Percentiles rank a stretch among this genome's conserved stretches.
phyloP scores from a whole-genome alignment of 805 yeast genomes.

The Debaryomyces hansenii region DNA sequence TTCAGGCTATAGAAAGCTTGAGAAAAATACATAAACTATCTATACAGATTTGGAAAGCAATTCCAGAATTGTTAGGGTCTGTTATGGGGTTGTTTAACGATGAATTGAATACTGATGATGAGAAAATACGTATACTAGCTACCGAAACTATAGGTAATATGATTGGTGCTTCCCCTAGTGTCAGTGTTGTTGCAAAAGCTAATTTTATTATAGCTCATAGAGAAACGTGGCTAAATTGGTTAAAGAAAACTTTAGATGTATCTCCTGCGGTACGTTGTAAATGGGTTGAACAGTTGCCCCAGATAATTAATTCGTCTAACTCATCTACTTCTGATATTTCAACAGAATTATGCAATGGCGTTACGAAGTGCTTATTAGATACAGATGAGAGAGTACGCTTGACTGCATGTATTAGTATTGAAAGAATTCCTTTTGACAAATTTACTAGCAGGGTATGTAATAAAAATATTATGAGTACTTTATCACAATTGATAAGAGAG shows the following conservation, averaged over 20 bases:
- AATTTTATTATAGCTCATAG: conserved; percentile 60
- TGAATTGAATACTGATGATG: conserved; percentile 73
- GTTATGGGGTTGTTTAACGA: conserved; percentile 79
- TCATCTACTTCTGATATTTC: conserved; percentile 52
- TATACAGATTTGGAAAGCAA: conserved; percentile 70
- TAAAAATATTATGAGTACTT: conserved; percentile 48
- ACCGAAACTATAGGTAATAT: conserved; percentile 73
- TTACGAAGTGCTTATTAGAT: conserved; percentile 71
- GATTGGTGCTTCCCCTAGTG: conserved; percentile 31
- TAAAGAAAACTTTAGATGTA: conserved; percentile 70
- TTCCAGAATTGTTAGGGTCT: conserved; percentile 72
- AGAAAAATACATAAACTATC: conserved; percentile 63
- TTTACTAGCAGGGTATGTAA: conserved; percentile 51
- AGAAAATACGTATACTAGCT: conserved; percentile 61
- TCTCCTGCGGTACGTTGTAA: conserved; percentile 60
- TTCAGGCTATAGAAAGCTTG: conserved; percentile 41
- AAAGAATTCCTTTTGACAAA: conserved; percentile 43
- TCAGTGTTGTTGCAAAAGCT: conserved; percentile 44
- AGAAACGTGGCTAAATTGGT: conserved; percentile 68
- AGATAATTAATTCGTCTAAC: conserved; percentile 42
- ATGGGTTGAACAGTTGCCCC: conserved; percentile 66
- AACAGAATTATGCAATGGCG: conserved; percentile 42
- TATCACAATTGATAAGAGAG: conserved; percentile 70
- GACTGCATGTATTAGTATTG: conserved; percentile 54
- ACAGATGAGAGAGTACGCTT: conserved; percentile 72